These are phyloP conservation scores for Corynespora cassiicola DNA, from an alignment of 2,329 filamentous ascomycete species.

Conservation along the genomic window DNA sequence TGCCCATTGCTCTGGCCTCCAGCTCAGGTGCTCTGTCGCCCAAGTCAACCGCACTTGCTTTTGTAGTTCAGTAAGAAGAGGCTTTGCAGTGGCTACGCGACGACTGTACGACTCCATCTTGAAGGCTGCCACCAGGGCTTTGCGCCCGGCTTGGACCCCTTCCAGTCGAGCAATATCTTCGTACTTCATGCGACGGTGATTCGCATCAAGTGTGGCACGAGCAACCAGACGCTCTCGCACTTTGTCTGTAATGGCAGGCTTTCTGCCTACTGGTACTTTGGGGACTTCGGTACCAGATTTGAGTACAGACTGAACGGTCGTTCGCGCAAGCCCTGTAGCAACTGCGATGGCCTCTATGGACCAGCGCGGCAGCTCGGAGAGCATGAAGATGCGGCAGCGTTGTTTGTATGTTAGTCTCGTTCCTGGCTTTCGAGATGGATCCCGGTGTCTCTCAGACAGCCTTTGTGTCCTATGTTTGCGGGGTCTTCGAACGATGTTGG, in stretches of 20 bases:
- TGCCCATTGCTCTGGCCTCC: conserved; percentile 12
- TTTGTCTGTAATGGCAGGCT: conserved; percentile 1
- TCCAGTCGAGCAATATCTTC: conserved; percentile 13
- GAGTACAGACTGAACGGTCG: conserved; percentile 7
- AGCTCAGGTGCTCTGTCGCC: conserved; percentile 11
- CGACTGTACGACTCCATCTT: conserved; percentile 13
- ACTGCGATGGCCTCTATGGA: conserved; percentile 2
- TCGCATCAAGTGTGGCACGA: conserved; percentile 9
- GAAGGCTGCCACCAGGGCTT: conserved; percentile 13
- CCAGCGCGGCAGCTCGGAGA: conserved; percentile 1
- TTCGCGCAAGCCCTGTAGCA: conserved; percentile 4
- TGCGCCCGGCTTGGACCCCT: conserved; percentile 12
- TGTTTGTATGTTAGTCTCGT: conserved; percentile 7
- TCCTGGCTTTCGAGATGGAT: conserved; percentile 2
- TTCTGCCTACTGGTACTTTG: conserved; percentile 2
- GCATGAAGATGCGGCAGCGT: conserved; percentile 7
- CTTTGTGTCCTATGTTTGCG: conserved; percentile 1
- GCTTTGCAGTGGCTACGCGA: conserved; percentile 14
- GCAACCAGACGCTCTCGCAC: conserved; percentile 7
- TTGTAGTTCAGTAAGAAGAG: conserved; percentile 14
- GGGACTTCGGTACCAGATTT: conserved; percentile 2
- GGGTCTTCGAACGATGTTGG: conserved; percentile 1
- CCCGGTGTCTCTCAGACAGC: conserved; percentile 2
- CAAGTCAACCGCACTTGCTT: conserved; percentile 13
- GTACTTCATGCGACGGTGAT: conserved; percentile 8